Percentiles rank a stretch among this genome's conserved stretches.
phyloP scores from a whole-genome alignment of 768 basidiomycete species.

The Leucosporidium yakuticum region DNA sequence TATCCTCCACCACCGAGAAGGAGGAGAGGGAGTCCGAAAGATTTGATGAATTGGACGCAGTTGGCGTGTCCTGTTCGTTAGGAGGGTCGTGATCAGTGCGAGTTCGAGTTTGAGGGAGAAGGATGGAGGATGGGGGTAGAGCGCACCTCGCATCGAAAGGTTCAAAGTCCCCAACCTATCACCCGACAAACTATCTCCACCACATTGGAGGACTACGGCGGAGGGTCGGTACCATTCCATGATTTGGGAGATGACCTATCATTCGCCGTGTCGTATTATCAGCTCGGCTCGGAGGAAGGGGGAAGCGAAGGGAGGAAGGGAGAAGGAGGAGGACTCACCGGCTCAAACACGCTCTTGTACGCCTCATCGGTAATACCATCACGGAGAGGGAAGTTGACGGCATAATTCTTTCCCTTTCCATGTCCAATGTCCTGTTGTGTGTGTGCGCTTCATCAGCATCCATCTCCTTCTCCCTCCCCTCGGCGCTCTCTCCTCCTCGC shows the following conservation, averaged over 20 bases:
- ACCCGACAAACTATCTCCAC: conserved; percentile 91
- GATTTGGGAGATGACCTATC: conserved; percentile 79
- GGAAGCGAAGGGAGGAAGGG: background rate
- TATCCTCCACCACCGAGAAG: conserved; percentile 96
- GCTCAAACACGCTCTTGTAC: conserved; percentile 91
- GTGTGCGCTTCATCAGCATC: too few species aligned
- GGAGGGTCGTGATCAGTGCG: background rate
- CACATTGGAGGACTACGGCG: conserved; percentile 93
- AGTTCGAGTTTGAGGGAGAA: too few species aligned
- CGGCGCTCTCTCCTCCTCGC: too few species aligned
- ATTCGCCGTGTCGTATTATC: background rate
- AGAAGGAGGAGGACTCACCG: conserved; percentile 53
- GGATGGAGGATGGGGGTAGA: background rate
- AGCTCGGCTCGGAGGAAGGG: background rate
- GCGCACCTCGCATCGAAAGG: conserved; percentile 81
- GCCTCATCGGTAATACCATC: conserved; percentile 94
- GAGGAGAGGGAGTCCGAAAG: conserved; percentile 87
- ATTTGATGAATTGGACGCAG: conserved; percentile 94
- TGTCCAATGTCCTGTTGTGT: conserved; percentile 75
- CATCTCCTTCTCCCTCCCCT: too few species aligned
- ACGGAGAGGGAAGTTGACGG: conserved; percentile 87
- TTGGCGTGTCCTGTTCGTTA: conserved; percentile 73
- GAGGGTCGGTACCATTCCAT: conserved; percentile 93
- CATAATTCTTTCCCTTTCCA: conserved; percentile 86
- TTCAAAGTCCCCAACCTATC: conserved; percentile 95